A percentile compares a stretch with the other conserved stretches of the same genome.
These are phyloP conservation scores for Scopulariopsis brevicaulis DNA, from an alignment of 2,329 filamentous ascomycete genomes.

Conservation along the genomic window DNA sequence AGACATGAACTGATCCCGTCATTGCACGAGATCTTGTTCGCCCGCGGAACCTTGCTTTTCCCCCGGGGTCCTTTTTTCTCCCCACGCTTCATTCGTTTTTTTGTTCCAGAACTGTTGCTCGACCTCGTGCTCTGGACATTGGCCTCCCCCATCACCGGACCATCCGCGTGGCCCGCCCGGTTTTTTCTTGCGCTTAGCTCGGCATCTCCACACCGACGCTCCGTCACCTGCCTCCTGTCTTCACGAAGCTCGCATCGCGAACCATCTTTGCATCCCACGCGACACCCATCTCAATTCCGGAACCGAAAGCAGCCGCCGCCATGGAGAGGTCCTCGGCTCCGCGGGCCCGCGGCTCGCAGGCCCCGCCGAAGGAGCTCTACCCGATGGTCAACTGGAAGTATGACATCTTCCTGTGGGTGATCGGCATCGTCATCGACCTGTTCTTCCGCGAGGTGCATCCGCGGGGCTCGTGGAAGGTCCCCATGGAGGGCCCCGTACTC, in stretches of 20 bases:
- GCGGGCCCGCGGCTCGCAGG: not conserved
- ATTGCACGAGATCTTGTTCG: not conserved
- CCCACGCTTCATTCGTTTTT: no score
- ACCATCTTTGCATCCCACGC: not conserved
- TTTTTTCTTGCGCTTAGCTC: no score
- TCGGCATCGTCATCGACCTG: constrained; percentile 79
- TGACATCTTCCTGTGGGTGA: constrained; percentile 65
- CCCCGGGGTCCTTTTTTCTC: not conserved
- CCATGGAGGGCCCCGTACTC: constrained; percentile 76
- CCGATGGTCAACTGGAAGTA: constrained; percentile 67
- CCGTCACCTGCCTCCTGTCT: not conserved
- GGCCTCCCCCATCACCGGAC: no score
- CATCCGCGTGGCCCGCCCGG: no score
- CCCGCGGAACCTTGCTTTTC: not conserved
- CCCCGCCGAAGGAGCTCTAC: constrained; percentile 40
- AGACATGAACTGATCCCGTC: not conserved
- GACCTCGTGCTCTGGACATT: no score
- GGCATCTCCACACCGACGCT: no score
- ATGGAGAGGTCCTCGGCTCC: not conserved
- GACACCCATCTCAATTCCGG: not conserved
- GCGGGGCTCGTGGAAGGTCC: constrained; percentile 88
- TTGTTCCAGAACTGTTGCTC: no score
- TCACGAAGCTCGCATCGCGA: not conserved
- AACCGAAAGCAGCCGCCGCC: not conserved
- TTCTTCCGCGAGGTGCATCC: constrained; percentile 98